A percentile compares a stretch with the other conserved stretches of the same genome.
Conservation (phyloP, 2,329 filamentous ascomycete genomes). For the Calonectria pteridis region DNA sequence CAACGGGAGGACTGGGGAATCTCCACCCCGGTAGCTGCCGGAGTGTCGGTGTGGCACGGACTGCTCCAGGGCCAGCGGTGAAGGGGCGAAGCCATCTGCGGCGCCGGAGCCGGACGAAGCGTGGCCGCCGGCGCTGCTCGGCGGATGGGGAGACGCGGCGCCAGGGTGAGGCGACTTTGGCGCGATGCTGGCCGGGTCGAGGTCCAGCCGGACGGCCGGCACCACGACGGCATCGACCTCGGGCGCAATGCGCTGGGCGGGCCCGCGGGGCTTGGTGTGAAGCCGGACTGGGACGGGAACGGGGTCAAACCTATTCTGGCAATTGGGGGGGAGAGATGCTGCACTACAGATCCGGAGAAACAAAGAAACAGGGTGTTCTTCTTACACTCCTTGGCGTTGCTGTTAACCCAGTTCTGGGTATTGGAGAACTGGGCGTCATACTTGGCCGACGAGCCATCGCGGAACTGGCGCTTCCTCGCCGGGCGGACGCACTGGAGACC, state of each 20-base stretch:
- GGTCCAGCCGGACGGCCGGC: not conserved
- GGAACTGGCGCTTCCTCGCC: constrained; percentile 26
- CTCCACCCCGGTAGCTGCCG: not conserved
- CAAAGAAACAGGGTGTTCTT: rapidly evolving
- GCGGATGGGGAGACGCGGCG: constrained; percentile 14
- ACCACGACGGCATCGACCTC: rapidly evolving
- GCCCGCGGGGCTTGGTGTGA: constrained; percentile 28
- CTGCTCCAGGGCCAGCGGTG: not conserved
- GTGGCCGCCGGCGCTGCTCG: not conserved
- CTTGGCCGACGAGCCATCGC: constrained; percentile 38
- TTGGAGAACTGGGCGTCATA: constrained; percentile 39
- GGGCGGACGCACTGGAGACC: constrained; percentile 30
- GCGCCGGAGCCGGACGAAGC: not conserved
- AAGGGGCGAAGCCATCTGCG: not conserved
- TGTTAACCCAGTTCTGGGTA: constrained; percentile 37
- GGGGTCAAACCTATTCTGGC: not conserved
- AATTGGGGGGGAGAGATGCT: not conserved
- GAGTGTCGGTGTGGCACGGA: not conserved
- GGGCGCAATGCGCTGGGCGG: constrained; percentile 22
- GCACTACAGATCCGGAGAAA: no score
- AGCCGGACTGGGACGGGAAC: constrained; percentile 33
- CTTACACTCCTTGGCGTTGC: constrained; percentile 37
- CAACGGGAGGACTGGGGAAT: not conserved
- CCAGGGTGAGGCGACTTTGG: not conserved
- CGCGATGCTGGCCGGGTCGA: not conserved